Percentiles rank a stretch among this genome's conserved stretches.
These are phyloP conservation scores for Dothiorella sarmentorum DNA, from an alignment of 2,329 filamentous ascomycete species.

Conservation along the genomic window DNA sequence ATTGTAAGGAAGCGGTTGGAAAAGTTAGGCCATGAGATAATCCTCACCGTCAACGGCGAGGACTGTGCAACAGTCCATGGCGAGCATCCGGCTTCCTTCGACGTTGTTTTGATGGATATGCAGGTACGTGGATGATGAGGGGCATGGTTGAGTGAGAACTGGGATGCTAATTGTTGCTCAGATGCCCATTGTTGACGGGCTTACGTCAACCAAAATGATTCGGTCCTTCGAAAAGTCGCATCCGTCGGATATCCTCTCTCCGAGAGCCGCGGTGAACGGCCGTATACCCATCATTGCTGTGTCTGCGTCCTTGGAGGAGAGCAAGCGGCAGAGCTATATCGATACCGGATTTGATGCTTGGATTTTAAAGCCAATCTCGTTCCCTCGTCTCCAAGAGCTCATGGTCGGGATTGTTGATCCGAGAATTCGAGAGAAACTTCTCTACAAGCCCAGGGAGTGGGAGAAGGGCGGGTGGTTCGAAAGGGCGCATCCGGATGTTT, in stretches of 20 bases:
- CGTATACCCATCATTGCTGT: conserved; percentile 81
- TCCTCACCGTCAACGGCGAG: conserved; percentile 75
- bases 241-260: conserved; percentile 53
- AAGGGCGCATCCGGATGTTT: conserved; percentile 35
- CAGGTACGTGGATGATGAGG: conserved; percentile 57
- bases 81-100: conserved; percentile 61
- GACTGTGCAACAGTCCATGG: conserved; percentile 72
- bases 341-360: conserved; percentile 82
- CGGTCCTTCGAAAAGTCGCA: conserved; percentile 63
- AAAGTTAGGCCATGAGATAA: conserved; percentile 68
- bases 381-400: conserved; percentile 67
- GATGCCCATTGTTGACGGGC: conserved; percentile 91
- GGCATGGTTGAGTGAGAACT: neutral
- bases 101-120: conserved; percentile 89
- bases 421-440: conserved; percentile 54
- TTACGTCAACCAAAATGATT: conserved; percentile 80
- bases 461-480: conserved; percentile 84
- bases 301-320: conserved; percentile 75
- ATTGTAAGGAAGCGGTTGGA: conserved; percentile 78
- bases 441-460: conserved; percentile 73
- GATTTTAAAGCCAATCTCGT: conserved; percentile 86
- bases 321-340: conserved; percentile 65
- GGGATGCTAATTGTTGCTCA: conserved; percentile 36
- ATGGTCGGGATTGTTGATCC: conserved; percentile 66
- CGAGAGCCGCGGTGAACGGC: conserved; percentile 57